Conservation (phyloP, 192 early-diverging fungal species). For the Coemansia sp. region DNA sequence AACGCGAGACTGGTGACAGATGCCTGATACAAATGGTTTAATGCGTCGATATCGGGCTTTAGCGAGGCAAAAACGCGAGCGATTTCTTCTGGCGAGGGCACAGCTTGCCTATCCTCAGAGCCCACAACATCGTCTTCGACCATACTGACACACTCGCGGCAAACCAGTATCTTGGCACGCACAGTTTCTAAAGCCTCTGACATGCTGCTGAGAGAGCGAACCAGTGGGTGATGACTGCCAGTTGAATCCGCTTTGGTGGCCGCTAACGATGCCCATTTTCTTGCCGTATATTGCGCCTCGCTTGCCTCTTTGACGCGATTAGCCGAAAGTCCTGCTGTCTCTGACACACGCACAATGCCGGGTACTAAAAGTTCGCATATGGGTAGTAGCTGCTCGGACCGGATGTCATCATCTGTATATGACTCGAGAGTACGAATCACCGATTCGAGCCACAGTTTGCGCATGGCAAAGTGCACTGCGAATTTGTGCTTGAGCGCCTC, state of each 20-base stretch:
- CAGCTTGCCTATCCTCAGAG: not conserved
- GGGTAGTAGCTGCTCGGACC: not conserved
- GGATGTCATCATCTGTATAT: not conserved
- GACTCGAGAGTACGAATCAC: constrained; percentile 9
- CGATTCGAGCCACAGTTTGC: constrained; percentile 26
- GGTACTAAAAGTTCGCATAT: not conserved
- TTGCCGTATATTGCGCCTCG: constrained; percentile 31
- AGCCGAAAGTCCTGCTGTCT: not conserved
- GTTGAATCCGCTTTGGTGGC: not conserved
- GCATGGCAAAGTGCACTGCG: constrained; percentile 27
- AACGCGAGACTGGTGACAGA: constrained; percentile 20
- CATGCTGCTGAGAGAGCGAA: constrained; percentile 26
- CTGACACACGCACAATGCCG: not conserved
- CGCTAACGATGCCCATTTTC: constrained; percentile 28
- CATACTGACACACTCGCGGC: constrained; percentile 18
- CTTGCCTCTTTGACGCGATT: constrained; percentile 6
- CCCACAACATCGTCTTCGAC: not conserved
- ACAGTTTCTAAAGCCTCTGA: constrained; percentile 18
- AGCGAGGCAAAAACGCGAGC: constrained; percentile 48
- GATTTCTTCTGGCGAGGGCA: constrained; percentile 13
- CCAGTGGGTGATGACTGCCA: constrained; percentile 8
- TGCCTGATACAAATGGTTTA: constrained; percentile 34
- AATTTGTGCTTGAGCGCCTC: constrained; percentile 21
- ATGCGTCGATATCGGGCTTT: constrained; percentile 42
- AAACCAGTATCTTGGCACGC: constrained; percentile 33